Percentiles rank a stretch among this genome's conserved stretches.
These are phyloP conservation scores for Fusarium staphyleae DNA, from an alignment of 2,329 filamentous ascomycete species.

Conservation along the genomic window DNA sequence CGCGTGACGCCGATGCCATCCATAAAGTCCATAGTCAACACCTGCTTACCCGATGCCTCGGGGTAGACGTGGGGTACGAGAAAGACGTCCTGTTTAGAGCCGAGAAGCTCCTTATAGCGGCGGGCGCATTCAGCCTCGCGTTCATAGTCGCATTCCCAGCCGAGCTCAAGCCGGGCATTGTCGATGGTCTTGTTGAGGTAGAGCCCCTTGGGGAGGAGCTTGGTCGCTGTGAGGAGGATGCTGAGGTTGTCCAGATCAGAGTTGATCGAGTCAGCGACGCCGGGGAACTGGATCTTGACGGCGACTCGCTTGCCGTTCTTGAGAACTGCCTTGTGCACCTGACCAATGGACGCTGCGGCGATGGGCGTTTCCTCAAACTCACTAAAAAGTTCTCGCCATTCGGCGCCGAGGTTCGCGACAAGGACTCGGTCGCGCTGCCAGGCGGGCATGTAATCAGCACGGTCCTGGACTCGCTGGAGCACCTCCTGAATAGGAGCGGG, in stretches of 20 bases:
- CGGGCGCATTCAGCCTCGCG: conserved; percentile 84
- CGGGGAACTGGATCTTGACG: conserved; percentile 97
- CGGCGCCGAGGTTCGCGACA: conserved; percentile 74
- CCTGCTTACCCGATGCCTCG: conserved; percentile 83
- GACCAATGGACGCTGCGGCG: conserved; percentile 94
- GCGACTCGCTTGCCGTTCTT: conserved; percentile 80
- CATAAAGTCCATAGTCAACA: conserved; percentile 94
- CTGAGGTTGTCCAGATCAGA: conserved; percentile 95
- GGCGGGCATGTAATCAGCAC: conserved; percentile 96
- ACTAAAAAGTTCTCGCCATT: conserved; percentile 85
- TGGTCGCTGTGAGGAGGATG: conserved; percentile 87
- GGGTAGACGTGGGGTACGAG: conserved; percentile 78
- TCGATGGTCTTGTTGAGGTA: conserved; percentile 98
- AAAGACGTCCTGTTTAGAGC: conserved; percentile 72
- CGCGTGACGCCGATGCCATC: conserved; percentile 86
- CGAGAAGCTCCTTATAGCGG: conserved; percentile 79
- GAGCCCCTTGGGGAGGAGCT: conserved; percentile 86
- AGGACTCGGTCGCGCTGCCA: conserved; percentile 91
- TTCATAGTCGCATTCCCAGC: conserved; percentile 95
- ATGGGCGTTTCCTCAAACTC: conserved; percentile 91
- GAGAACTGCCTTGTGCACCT: conserved; percentile 87
- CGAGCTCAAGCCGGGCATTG: conserved; percentile 89
- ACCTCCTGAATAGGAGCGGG: conserved; percentile 87
- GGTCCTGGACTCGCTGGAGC: conserved; percentile 91
- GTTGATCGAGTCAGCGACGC: conserved; percentile 93